Conservation (phyloP, 2,329 filamentous ascomycete species). For the Colletotrichum filicis region DNA sequence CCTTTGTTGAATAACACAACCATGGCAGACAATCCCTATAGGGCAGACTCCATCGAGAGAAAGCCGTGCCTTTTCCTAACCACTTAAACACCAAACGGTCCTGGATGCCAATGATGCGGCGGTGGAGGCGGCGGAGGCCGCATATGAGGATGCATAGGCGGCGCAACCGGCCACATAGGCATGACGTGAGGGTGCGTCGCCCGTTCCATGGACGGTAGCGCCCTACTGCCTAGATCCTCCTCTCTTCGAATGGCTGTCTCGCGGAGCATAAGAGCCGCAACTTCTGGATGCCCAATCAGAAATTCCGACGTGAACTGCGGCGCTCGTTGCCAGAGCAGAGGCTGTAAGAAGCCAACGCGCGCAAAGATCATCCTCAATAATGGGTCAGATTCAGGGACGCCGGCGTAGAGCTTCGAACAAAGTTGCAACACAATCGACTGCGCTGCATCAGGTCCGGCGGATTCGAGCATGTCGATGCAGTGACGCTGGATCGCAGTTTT, state of each 20-base stretch:
- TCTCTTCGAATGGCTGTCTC: slow-evolving; percentile 58
- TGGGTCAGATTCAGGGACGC: slow-evolving; percentile 54
- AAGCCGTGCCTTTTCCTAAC: neutral
- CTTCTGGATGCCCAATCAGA: slow-evolving; percentile 55
- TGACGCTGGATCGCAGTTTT: slow-evolving; percentile 53
- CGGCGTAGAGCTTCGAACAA: slow-evolving; percentile 54
- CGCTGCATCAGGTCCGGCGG: slow-evolving; percentile 54
- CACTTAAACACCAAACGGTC: slow-evolving; percentile 6
- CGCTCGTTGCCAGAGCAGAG: slow-evolving; percentile 53
- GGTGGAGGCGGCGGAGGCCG: slow-evolving; percentile 27
- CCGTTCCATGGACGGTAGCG: slow-evolving; percentile 58
- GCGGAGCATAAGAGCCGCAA: slow-evolving; percentile 57
- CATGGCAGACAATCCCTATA: neutral
- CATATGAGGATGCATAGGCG: slow-evolving; percentile 29
- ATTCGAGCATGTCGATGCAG: slow-evolving; percentile 58
- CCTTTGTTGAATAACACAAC: neutral
- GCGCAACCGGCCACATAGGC: slow-evolving; percentile 19
- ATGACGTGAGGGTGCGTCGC: slow-evolving; percentile 8
- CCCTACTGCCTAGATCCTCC: slow-evolving; percentile 46
- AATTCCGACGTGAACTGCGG: slow-evolving; percentile 55
- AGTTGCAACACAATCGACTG: slow-evolving; percentile 55
- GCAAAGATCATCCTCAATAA: slow-evolving; percentile 61
- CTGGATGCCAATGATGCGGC: slow-evolving; percentile 29
- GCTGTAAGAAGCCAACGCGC: slow-evolving; percentile 59
- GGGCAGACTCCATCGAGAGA: too few relatives aligned